phyloP scores from a whole-genome alignment of 31 red algal species.

The Asparagopsis taxiformis region DNA sequence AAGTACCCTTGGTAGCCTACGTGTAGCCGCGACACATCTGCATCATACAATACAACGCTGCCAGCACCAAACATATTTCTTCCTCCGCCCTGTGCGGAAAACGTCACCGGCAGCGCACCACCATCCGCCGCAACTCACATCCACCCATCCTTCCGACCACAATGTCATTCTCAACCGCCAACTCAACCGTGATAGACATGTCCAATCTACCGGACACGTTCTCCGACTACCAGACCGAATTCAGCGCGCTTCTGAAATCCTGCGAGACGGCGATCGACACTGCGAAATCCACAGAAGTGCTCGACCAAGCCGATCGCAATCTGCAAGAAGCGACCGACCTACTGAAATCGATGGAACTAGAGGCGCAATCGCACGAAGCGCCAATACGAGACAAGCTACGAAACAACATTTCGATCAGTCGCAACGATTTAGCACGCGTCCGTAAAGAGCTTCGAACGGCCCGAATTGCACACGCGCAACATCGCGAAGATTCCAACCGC shows the following conservation, averaged over 20 bases:
- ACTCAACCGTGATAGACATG: neutral
- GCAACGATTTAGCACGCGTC: neutral
- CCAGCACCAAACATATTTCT: too few species aligned
- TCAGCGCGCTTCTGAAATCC: slow-evolving; percentile 2
- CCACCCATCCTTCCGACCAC: too few species aligned
- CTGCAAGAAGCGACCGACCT: slow-evolving; percentile 2
- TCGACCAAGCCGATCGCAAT: slow-evolving; percentile 4
- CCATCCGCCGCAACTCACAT: too few species aligned
- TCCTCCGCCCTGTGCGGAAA: too few species aligned
- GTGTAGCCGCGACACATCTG: too few species aligned
- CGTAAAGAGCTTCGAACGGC: slow-evolving; percentile 2
- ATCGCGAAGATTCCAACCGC: neutral
- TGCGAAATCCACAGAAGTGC: neutral
- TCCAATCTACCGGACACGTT: neutral
- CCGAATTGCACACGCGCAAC: neutral
- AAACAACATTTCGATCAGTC: neutral
- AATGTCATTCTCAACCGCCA: slow-evolving; percentile 5
- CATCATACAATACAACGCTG: too few species aligned
- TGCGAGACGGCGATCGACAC: neutral
- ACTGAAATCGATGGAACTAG: slow-evolving; percentile 12
- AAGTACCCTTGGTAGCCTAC: too few species aligned
- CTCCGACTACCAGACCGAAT: slow-evolving; percentile 10
- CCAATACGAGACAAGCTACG: neutral
- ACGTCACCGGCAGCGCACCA: too few species aligned
- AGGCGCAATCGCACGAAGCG: neutral